Base-by-base conservation (phyloP, 345 rosid genomes). In the Ceriops zippeliana region DNA sequence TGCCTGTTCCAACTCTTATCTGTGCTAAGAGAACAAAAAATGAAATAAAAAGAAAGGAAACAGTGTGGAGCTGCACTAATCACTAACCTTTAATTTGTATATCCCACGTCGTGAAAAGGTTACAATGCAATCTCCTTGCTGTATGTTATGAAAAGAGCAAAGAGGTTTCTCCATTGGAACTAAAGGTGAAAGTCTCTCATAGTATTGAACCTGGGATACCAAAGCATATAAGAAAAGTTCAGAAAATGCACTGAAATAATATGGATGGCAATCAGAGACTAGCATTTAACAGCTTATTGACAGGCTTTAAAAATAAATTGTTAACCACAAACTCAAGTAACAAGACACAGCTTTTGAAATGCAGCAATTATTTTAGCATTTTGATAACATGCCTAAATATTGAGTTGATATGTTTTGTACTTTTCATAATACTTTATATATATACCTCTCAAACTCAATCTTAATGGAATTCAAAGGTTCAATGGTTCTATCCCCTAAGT, bases 161-260 rank as follows among this genome's bases (percentile, higher is more conserved):
- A 92, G 86, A 62, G 93, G 89, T 66, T 65, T 70, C 67, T 80
- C 74, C 79, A 84, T 62, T 61, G 96, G 93, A 69, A 90, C 84
- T 74, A 92, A 79, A 17, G 96, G 98, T 21, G 84, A 84, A 80
- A 90, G 97, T 69, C 98, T 85, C 75, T 89, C 89, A 75, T 92
- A 90, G 51, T 79, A 75, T 60, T 66, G 84, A 75, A 92, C 90
- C 96, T 92, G 76, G 20, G 30, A 51, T 65, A 71, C 34, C 58
- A 61, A 26, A 62, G 57, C 71, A 67, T 52, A 66, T 49, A 64
- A 61, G 47, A 20, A 72, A 58, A 46, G 31, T 57, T 75, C 35
- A 67, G 5, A 51, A 69, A 64, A 15, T 47, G 30, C 17, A 60
- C 7, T 11, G 28, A 52, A 70, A 37, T 32, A 58, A 8, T 24